Evolutionary conservation across 225 moss, liverwort and hornwort genomes (phyloP), one percentile per base, ranked within the genome.

Genomic region (Anthoceros angustus): DNA sequence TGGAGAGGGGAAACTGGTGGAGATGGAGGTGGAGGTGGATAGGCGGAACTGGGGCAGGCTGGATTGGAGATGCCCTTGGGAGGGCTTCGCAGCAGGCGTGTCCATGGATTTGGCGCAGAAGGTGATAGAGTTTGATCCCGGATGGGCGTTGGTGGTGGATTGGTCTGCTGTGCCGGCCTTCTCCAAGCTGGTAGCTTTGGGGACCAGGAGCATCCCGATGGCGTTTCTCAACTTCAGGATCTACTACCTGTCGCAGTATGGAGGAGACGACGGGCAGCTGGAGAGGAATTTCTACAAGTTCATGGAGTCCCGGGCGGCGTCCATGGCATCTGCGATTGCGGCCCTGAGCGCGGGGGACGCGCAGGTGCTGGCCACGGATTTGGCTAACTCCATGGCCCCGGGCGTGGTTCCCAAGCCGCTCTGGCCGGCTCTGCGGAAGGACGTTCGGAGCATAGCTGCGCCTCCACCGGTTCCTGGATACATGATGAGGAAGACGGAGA

Each of bases 241-340:
- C 23, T 55, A 55, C 14, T 55, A 55, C 55, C 18, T 55, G n/a
- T 55, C 55, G 8, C 55, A 55, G 55, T 55, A 55, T 55, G 55
- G 55, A 55, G 55, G 55, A 8, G 55, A 55, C 18, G 55, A 55
- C 55, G 55, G 55, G 23, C 55, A 55, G 55, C 55, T 55, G 4
- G 55, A 55, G 55, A 55, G 18, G 55, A 55, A 55, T 55, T 55
- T 55, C n/a, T 55, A 55, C 55, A 55, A 23, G 55, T 55, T 55
- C 55, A 55, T 55, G 55, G 55, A 55, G 23, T 55, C 55, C 55
- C 55, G 55, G 23, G 55, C 55, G 23, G 55, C 14, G 55, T 55
- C 55, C 55, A 55, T 55, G 55, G 18, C 55, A 55, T 18, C 55
- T 20, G 55, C 55, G 7, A 55, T 55, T 55, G 55, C 55, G 7